These are phyloP conservation scores for Novakomyces olei DNA, from an alignment of 805 yeast species.

Conservation along the genomic window DNA sequence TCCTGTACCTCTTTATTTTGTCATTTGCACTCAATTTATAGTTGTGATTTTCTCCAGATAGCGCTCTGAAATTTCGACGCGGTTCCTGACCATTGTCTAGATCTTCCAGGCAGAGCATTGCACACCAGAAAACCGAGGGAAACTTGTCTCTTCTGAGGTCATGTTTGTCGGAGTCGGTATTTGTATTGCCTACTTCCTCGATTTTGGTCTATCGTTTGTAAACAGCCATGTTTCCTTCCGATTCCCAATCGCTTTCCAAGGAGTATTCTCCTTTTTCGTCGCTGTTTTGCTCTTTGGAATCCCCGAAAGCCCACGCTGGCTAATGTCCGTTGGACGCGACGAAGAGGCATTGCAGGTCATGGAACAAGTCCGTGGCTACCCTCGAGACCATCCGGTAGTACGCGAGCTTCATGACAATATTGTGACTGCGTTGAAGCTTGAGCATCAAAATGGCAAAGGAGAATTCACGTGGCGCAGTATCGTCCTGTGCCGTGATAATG, in stretches of 20 bases:
- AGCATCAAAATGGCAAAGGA: too few species aligned
- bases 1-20: too few species aligned
- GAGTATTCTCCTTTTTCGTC: slow-evolving; percentile 30
- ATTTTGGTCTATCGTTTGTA: slow-evolving; percentile 40
- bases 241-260: slow-evolving; percentile 53
- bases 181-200: slow-evolving; percentile 44
- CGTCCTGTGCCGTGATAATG: too few species aligned
- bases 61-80: too few species aligned
- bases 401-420: too few species aligned
- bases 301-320: slow-evolving; percentile 57
- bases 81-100: too few species aligned
- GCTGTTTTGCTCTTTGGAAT: slow-evolving; percentile 39
- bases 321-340: slow-evolving; percentile 2
- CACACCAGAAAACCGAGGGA: slow-evolving; percentile 63
- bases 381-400: too few species aligned
- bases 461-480: too few species aligned
- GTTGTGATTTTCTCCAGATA: too few species aligned
- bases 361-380: too few species aligned
- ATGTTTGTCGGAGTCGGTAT: slow-evolving; percentile 55
- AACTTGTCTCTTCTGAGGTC: slow-evolving; percentile 59
- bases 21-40: too few species aligned
- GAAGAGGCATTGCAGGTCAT: slow-evolving; percentile 1
- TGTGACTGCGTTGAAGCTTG: too few species aligned
- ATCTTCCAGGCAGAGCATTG: slow-evolving; percentile 63
- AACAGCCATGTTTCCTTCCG: slow-evolving; percentile 39